Evolutionary conservation across 768 basidiomycete species (phyloP).

Genomic region (Mycena belliarum): DNA sequence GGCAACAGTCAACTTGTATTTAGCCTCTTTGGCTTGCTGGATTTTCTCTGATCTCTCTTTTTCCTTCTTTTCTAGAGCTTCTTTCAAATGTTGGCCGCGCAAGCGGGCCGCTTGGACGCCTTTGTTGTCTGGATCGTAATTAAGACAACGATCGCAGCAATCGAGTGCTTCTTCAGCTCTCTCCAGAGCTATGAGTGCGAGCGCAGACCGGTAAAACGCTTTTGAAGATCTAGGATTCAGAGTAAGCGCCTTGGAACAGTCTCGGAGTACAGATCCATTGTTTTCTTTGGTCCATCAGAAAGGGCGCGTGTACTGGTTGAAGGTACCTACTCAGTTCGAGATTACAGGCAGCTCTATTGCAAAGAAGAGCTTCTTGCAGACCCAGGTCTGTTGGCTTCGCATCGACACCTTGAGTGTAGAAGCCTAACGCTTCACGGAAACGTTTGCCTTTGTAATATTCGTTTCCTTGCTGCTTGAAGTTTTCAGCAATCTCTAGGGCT

Average conservation of each 20-base stretch:
- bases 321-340: conserved; percentile 71
- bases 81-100: conserved; percentile 46
- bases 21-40: conserved; percentile 52
- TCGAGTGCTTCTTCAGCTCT: conserved; percentile 82
- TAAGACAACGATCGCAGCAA: conserved; percentile 70
- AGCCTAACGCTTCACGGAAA: conserved; percentile 82
- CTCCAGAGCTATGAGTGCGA: conserved; percentile 74
- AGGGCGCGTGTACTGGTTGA: background rate
- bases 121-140: conserved; percentile 58
- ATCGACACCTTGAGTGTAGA: conserved; percentile 90
- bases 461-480: conserved; percentile 95
- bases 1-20: conserved; percentile 54
- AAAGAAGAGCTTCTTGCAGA: conserved; percentile 68
- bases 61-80: conserved; percentile 52
- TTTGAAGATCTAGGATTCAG: conserved; percentile 73
- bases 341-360: conserved; percentile 93
- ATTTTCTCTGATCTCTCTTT: conserved; percentile 50
- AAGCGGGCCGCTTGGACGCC: conserved; percentile 52
- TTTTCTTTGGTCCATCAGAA: conserved; percentile 58
- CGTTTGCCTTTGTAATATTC: conserved; percentile 89
- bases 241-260: conserved; percentile 73
- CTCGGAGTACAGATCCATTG: conserved; percentile 81
- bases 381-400: conserved; percentile 68
- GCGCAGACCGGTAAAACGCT: conserved; percentile 82
- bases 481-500: conserved; percentile 76